Base-by-base conservation (phyloP, 345 rosid species). In the Eutrema heterophyllum region DNA sequence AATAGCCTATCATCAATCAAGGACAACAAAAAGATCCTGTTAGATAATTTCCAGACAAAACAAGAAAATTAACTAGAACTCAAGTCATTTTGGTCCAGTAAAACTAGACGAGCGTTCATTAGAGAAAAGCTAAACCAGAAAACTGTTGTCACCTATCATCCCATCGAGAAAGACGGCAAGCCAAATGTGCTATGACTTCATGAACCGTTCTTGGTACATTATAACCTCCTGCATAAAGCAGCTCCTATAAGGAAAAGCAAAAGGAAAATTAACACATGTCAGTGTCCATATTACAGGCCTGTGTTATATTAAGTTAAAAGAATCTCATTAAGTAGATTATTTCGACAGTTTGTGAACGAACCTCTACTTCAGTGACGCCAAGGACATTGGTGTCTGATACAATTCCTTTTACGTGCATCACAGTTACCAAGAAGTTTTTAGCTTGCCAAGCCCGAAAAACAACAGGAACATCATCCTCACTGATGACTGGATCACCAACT, bases 391-490 rank as follows among this genome's bases (percentile, higher is more conserved):
- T 54, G 72, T 49, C 44, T 11, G 93, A 27, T 8, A 82, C 83
- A n/a, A 57, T 70, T 50, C 97, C 97, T 83, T 94, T 94, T 24
- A 91, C 46, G 73, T 94, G 98, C 70, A 91, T 73, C 35, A 75
- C 90, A 80, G 98, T 89, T n/a, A 94, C 50, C 63, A 95, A 83
- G 73, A 86, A 95, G 70, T 95, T 92, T 52, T 89, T 91, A 43
- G 97, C 99, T 80, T 92, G 99, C 99, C 99, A 95, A 46, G 99
- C 86, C 24, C 99, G 92, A 13, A 95, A 77, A 30, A 95, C 99
- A 66, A 92, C 77, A 0, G 99, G 97, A 58, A 86, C 89, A 77
- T 95, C 99, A 78, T 95, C 97, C 86, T 95, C 99, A 67, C 88
- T 86, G 43, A 77, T 85, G 73, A 76, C 70, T 57, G 99, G 99